A percentile compares a stretch with the other conserved stretches of the same genome.
Conservation (phyloP, 257 asterid species). For the Solanum boliviense region DNA sequence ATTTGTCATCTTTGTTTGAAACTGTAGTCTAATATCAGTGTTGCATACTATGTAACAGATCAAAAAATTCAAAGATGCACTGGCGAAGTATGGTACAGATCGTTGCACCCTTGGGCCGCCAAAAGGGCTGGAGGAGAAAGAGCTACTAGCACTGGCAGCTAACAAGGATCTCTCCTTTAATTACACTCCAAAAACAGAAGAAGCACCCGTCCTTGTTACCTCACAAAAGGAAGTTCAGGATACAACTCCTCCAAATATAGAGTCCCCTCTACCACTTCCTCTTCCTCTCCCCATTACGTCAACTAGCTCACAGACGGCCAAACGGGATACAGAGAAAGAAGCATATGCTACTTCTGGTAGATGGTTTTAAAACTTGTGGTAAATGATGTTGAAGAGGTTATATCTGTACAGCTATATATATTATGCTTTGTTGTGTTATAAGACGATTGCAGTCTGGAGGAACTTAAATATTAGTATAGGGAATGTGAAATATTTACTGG, state of each 20-base stretch:
- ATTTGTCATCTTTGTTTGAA: neutral
- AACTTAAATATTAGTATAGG: neutral
- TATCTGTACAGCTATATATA: neutral
- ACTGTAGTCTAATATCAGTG: neutral
- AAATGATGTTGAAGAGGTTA: neutral
- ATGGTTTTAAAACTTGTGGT: neutral
- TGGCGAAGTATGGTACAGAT: constrained; percentile 25
- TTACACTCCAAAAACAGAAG: constrained; percentile 13
- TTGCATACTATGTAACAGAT: constrained; percentile 11
- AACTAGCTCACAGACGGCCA: neutral
- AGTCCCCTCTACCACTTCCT: constrained; percentile 5
- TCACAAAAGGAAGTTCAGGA: neutral
- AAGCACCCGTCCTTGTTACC: neutral
- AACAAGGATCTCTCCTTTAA: constrained; percentile 21
- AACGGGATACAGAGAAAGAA: neutral
- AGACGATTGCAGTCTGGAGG: neutral
- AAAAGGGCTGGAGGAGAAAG: constrained; percentile 35
- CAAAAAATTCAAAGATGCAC: constrained; percentile 29
- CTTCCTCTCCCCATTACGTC: neutral
- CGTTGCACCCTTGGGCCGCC: constrained; percentile 19
- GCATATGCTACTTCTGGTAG: neutral
- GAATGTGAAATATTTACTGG: neutral
- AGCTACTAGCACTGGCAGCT: constrained; percentile 23
- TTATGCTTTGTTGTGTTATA: neutral
- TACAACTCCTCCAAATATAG: neutral